Evolutionary conservation across 176 grass and related monocot species (phyloP).

Genomic region (Eragrostis curvula): DNA sequence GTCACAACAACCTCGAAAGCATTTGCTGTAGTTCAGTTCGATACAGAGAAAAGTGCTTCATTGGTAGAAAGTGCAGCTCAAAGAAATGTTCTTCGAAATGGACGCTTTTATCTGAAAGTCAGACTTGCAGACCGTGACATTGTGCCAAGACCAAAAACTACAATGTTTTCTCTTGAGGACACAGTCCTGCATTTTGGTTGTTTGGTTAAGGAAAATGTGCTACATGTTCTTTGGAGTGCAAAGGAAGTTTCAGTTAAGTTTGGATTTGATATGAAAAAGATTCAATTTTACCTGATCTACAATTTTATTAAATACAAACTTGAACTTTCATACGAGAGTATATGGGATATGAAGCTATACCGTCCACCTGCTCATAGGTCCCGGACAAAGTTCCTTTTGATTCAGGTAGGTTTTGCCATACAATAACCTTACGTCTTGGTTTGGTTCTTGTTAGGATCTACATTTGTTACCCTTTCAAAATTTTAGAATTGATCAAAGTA

Average conservation of each 20-base stretch:
- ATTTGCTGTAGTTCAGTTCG: conserved; percentile 76
- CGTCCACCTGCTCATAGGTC: conserved; percentile 50
- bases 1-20: conserved; percentile 51
- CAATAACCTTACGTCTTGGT: not conserved
- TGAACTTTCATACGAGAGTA: conserved; percentile 87
- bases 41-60: conserved; percentile 36
- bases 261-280: conserved; percentile 77
- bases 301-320: conserved; percentile 51
- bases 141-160: conserved; percentile 63
- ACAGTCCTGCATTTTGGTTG: conserved; percentile 63
- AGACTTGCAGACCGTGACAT: conserved; percentile 55
- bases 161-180: conserved; percentile 53
- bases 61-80: conserved; percentile 32
- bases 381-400: conserved; percentile 66
- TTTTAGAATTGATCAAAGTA: not conserved
- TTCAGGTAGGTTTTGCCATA: conserved; percentile 61
- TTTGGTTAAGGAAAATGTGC: conserved; percentile 53
- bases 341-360: conserved; percentile 90
- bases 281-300: conserved; percentile 48
- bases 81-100: not conserved
- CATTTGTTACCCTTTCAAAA: not conserved
- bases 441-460: not conserved
- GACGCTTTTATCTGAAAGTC: conserved; percentile 44
- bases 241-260: conserved; percentile 56
- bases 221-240: conserved; percentile 52